Conservation (phyloP, 106 monocot species). For the Iris macrosiphon region DNA sequence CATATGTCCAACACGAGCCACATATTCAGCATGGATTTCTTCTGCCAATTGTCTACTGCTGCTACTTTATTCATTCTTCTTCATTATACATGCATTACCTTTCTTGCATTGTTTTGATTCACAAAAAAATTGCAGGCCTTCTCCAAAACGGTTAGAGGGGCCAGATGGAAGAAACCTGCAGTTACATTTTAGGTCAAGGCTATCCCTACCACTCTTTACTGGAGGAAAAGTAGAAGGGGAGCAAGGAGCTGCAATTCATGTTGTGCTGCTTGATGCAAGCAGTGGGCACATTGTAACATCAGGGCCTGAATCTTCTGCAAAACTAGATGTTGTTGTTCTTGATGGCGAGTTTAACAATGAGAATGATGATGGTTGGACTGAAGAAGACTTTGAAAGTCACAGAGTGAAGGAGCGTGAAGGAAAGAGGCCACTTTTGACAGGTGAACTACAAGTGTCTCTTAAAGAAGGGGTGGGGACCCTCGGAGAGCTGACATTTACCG, state of each 20-base stretch:
- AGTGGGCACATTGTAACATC: slow-evolving; percentile 50
- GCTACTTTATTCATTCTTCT: not conserved
- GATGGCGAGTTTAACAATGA: slow-evolving; percentile 86
- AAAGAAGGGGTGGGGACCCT: slow-evolving; percentile 77
- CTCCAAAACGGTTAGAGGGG: slow-evolving; percentile 61
- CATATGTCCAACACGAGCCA: no score
- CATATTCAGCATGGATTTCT: no score
- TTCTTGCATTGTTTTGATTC: slow-evolving; percentile 5
- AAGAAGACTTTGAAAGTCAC: slow-evolving; percentile 62
- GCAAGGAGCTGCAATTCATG: slow-evolving; percentile 74
- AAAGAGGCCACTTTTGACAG: slow-evolving; percentile 68
- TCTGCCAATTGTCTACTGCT: not conserved
- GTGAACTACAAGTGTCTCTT: slow-evolving; percentile 52
- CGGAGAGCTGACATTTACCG: slow-evolving; percentile 67
- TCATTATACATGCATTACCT: no score
- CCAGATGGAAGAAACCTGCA: slow-evolving; percentile 63
- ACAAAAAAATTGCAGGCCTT: slow-evolving; percentile 36
- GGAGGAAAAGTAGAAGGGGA: slow-evolving; percentile 81
- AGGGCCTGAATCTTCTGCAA: slow-evolving; percentile 61
- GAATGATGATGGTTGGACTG: slow-evolving; percentile 63
- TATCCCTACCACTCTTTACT: slow-evolving; percentile 65
- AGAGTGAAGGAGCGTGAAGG: slow-evolving; percentile 72
- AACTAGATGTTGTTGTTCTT: slow-evolving; percentile 61
- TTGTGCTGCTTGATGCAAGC: slow-evolving; percentile 61
- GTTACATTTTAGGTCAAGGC: slow-evolving; percentile 44